phyloP scores from a whole-genome alignment of 2,329 filamentous ascomycete genomes.

The Fusarium sp. region DNA sequence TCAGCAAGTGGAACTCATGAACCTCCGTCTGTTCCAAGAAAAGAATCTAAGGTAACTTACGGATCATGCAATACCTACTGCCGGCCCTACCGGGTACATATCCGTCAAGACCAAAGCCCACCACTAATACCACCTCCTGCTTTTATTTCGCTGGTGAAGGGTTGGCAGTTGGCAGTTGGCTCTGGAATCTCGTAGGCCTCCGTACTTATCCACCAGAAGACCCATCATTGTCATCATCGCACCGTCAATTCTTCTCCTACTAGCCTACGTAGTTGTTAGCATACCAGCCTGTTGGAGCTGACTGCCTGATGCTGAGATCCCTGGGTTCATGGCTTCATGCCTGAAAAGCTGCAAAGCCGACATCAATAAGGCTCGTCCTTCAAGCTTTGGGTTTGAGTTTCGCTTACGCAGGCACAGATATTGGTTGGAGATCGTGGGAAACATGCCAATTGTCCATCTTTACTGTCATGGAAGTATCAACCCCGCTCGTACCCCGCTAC shows the following conservation, averaged over 20 bases:
- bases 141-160: slow-evolving; percentile 23
- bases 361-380: background rate
- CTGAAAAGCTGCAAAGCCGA: background rate
- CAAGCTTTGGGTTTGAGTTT: slow-evolving; percentile 27
- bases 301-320: background rate
- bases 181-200: slow-evolving; percentile 23
- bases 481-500: background rate
- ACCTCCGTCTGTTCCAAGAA: slow-evolving; percentile 34
- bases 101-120: slow-evolving; percentile 29
- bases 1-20: slow-evolving; percentile 9
- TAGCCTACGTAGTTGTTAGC: background rate
- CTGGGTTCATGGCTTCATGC: background rate
- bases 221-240: slow-evolving; percentile 27
- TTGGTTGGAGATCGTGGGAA: background rate
- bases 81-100: slow-evolving; percentile 32
- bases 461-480: too few species aligned
- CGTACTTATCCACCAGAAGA: slow-evolving; percentile 29
- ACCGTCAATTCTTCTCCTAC: background rate
- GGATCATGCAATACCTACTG: background rate
- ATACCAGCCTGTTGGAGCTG: background rate
- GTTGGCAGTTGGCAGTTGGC: too few species aligned
- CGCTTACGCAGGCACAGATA: slow-evolving; percentile 27
- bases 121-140: slow-evolving; percentile 27
- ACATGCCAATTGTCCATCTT: background rate
- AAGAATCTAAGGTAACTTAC: slow-evolving; percentile 18